A percentile compares a stretch with the other conserved stretches of the same genome.
These are phyloP conservation scores for Raddia guianensis DNA, from an alignment of 176 grass and related monocot species.

Conservation along the genomic window DNA sequence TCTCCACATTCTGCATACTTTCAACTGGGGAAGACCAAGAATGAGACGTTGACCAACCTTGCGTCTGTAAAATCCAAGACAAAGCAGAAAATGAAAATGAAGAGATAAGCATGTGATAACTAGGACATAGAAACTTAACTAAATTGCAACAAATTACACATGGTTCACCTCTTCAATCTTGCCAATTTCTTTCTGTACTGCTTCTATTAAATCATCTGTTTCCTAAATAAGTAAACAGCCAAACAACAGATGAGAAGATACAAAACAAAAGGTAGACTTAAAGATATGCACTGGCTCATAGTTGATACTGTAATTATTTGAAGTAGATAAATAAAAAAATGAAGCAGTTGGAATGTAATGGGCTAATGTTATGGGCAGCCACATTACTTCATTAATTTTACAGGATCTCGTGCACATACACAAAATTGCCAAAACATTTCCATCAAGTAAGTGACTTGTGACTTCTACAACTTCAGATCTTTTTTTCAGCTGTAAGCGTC, in stretches of 20 bases:
- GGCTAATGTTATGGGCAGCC: neutral
- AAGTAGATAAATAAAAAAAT: neutral
- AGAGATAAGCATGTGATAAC: conserved; percentile 25
- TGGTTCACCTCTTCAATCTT: conserved; percentile 68
- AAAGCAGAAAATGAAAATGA: conserved; percentile 40
- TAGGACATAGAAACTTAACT: neutral
- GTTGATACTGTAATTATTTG: neutral
- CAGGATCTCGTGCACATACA: neutral
- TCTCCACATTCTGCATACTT: conserved; percentile 61
- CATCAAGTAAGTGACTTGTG: neutral
- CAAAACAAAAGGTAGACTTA: conserved; percentile 17
- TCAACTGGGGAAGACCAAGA: conserved; percentile 71
- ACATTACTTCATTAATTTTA: conserved; percentile 6
- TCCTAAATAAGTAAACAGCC: conserved; percentile 60
- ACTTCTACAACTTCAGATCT: neutral
- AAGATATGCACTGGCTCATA: neutral
- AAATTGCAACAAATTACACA: conserved; percentile 5
- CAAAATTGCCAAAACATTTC: neutral
- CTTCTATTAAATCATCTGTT: conserved; percentile 71
- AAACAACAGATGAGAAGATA: neutral
- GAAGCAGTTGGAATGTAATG: neutral
- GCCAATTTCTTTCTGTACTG: conserved; percentile 71
- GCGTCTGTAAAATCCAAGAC: conserved; percentile 63
- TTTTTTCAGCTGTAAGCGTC: neutral
- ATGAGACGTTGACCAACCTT: conserved; percentile 65